Conservation (phyloP, 306 rosid genomes). For the Fagus crenata region DNA sequence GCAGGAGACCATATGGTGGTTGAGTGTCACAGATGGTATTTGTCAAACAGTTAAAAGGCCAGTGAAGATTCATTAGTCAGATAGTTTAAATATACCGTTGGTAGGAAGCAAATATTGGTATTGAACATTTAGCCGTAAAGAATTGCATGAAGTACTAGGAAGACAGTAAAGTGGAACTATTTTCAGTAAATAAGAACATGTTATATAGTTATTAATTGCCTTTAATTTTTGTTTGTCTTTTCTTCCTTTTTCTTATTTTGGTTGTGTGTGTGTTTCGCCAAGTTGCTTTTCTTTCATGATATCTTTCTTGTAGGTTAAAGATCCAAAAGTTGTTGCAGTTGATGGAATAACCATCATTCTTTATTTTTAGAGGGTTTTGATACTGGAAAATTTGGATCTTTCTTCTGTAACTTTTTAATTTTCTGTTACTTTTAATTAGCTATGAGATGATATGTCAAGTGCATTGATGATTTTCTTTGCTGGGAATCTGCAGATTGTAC, state of each 20-base stretch:
- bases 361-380: neutral
- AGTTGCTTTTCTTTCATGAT: neutral
- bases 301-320: neutral
- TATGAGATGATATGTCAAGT: constrained; percentile 16
- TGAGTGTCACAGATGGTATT: too few relatives aligned
- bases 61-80: neutral
- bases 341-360: neutral
- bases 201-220: neutral
- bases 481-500: constrained; percentile 57
- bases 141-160: neutral
- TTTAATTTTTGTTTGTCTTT: neutral
- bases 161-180: neutral
- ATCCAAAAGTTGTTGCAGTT: neutral
- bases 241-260: too few relatives aligned
- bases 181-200: neutral
- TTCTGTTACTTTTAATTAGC: constrained; percentile 8
- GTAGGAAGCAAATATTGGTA: neutral
- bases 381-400: neutral
- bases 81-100: neutral
- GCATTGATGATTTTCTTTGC: constrained; percentile 25
- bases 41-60: neutral
- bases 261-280: neutral
- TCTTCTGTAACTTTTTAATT: constrained; percentile 8
- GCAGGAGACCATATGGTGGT: neutral
- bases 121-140: neutral